phyloP scores from a whole-genome alignment of 2,329 filamentous ascomycete genomes.

The Tolypocladium nubicola region DNA sequence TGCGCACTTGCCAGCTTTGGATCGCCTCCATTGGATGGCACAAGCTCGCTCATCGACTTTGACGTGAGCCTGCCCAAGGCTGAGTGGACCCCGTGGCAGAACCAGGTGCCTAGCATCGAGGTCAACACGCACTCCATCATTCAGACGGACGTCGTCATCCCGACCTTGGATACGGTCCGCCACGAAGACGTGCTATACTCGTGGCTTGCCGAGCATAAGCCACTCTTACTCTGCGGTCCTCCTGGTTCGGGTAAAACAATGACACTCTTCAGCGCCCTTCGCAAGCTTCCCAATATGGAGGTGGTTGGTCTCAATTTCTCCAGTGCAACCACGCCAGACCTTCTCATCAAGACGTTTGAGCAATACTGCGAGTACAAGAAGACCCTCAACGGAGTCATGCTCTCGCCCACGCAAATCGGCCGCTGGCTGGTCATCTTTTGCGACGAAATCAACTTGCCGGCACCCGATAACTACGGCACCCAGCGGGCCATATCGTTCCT shows the following conservation, averaged over 20 bases:
- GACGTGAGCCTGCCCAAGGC: constrained; percentile 79
- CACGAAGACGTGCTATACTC: constrained; percentile 99
- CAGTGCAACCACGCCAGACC: constrained; percentile 92
- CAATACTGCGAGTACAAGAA: constrained; percentile 99
- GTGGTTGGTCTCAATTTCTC: constrained; percentile 99
- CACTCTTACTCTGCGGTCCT: constrained; percentile 88
- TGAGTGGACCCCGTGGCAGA: constrained; percentile 90
- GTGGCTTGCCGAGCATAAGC: constrained; percentile 98
- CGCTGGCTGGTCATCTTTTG: constrained; percentile 98
- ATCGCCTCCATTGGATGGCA: constrained; percentile 66
- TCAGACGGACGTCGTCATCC: constrained; percentile 97
- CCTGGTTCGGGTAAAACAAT: constrained; percentile 99
- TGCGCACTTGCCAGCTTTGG: constrained; percentile 77
- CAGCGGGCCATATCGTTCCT: constrained; percentile 96
- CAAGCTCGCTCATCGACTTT: constrained; percentile 86
- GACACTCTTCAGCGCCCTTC: constrained; percentile 94
- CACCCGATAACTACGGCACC: constrained; percentile 94
- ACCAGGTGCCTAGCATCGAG: constrained; percentile 85
- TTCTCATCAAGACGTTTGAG: constrained; percentile 98
- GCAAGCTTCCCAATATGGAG: constrained; percentile 97
- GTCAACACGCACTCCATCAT: constrained; percentile 98
- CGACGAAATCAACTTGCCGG: constrained; percentile 97
- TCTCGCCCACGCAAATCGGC: constrained; percentile 92
- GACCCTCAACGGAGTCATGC: constrained; percentile 88
- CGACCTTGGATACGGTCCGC: constrained; percentile 90